Evolutionary conservation across 306 rosid genomes (phyloP), one percentile per base, ranked within the genome.

Genomic region (Abrus precatorius): DNA sequence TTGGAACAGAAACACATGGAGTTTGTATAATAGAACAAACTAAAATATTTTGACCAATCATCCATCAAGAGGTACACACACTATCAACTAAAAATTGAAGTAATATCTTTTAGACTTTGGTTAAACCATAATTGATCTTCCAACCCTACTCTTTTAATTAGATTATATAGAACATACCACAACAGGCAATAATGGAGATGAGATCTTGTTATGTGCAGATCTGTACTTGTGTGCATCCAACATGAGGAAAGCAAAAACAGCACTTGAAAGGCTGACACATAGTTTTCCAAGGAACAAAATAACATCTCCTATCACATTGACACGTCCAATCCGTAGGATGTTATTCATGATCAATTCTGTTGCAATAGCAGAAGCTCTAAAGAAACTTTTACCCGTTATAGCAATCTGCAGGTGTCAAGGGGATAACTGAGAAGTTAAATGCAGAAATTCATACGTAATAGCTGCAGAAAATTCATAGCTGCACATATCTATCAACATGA

Each of bases 281-380:
- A 95, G 87, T 74, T 93, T 95, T 74, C 99, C 99, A 41, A 95
- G 97, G 84, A 93, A 92, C 78, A 95, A 85, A 84, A 95, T 92
- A 49, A 95, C 92, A 66, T 95, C 99, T 67, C 99, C 99, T 72
- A 93, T 93, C 84, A 93, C 99, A 57, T 95, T 95, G 82, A 95
- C 94, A 38, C 85, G 90, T 33, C 99, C 98, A 45, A 95, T 95
- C 60, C 97, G 94, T 20, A 95, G 91, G 65, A 95, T 93, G 88
- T 95, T 95, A 72, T 84, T 95, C 82, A 90, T 85, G 72, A 95
- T 92, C 90, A 93, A 74, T 41, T 90, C 96, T 1, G 99, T 95
- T 50, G 99, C 97, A 38, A 92, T 85, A 40, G 89, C 88, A 33
- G 99, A 95, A 61, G 99, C 88, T 76, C 82, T 82, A 48, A 90